Conservation (phyloP, 257 asterid species). For the Salvia miltiorrhiza region DNA sequence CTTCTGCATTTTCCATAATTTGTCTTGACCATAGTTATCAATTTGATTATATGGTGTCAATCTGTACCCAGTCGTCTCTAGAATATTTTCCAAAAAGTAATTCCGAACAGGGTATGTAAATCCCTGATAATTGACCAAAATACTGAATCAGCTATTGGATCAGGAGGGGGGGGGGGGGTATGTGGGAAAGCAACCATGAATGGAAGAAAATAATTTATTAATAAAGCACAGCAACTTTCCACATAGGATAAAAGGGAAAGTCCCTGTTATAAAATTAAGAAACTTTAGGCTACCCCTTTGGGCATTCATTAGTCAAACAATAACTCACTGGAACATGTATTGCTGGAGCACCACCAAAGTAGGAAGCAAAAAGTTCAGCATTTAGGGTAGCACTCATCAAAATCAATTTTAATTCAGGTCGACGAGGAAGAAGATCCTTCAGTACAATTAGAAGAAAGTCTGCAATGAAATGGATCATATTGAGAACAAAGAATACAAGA, state of each 20-base stretch:
- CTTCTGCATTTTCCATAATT: conserved; percentile 92
- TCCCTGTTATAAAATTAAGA: background rate
- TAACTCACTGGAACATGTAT: conserved; percentile 80
- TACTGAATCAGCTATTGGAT: conserved; percentile 7
- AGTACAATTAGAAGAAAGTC: conserved; percentile 89
- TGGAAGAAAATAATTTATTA: background rate
- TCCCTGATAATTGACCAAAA: conserved; percentile 50
- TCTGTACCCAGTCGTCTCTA: conserved; percentile 72
- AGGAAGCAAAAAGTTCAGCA: conserved; percentile 89
- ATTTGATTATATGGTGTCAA: conserved; percentile 78
- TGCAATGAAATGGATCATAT: conserved; percentile 38
- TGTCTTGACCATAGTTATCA: conserved; percentile 95
- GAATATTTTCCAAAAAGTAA: conserved; percentile 73
- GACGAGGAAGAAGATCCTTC: conserved; percentile 87
- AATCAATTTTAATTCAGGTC: conserved; percentile 76
- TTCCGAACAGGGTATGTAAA: conserved; percentile 85
- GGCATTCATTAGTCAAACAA: background rate
- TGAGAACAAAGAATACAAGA: conserved; percentile 26
- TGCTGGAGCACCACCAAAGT: conserved; percentile 81
- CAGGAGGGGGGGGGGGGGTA: background rate
- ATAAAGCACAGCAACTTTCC: background rate
- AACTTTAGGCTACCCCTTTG: background rate
- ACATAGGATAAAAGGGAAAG: background rate
- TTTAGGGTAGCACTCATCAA: conserved; percentile 94
- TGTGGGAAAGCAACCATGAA: conserved; percentile 3